Conservation (phyloP, 805 yeast species). For the Myxozyma kluyveri region DNA sequence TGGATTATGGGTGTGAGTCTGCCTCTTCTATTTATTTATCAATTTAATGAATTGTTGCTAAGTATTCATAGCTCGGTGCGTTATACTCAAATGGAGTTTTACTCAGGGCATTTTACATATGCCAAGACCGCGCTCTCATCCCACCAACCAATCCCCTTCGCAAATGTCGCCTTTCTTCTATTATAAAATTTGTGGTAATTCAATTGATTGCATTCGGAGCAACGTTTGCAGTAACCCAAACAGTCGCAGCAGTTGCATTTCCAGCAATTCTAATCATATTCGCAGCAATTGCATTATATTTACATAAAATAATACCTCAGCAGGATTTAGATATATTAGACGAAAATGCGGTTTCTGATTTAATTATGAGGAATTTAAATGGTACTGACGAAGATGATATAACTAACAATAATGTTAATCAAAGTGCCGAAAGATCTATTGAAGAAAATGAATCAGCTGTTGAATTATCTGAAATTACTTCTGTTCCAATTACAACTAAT, state of each 20-base stretch:
- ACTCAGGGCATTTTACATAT: slow-evolving; percentile 58
- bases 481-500: no score
- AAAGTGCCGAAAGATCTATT: no score
- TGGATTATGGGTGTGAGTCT: slow-evolving; percentile 77
- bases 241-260: slow-evolving; percentile 90
- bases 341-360: slow-evolving; percentile 47
- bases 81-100: slow-evolving; percentile 64
- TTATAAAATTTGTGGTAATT: slow-evolving; percentile 54
- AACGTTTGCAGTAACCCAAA: slow-evolving; percentile 81
- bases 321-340: slow-evolving; percentile 66
- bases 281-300: slow-evolving; percentile 57
- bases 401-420: no score
- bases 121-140: slow-evolving; percentile 54
- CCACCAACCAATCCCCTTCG: slow-evolving; percentile 37
- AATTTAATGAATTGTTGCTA: slow-evolving; percentile 69
- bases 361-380: slow-evolving; percentile 35
- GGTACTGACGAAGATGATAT: no score
- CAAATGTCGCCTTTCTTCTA: slow-evolving; percentile 38
- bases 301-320: slow-evolving; percentile 60
- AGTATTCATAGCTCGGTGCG: slow-evolving; percentile 45
- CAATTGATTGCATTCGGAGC: slow-evolving; percentile 68
- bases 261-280: slow-evolving; percentile 58
- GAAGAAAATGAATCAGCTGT: no score
- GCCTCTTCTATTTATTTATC: slow-evolving; percentile 84
- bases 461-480: no score